Evolutionary conservation across 1,284 basidiomycete species (phyloP).

Genomic region (Ustilago bromivora): DNA sequence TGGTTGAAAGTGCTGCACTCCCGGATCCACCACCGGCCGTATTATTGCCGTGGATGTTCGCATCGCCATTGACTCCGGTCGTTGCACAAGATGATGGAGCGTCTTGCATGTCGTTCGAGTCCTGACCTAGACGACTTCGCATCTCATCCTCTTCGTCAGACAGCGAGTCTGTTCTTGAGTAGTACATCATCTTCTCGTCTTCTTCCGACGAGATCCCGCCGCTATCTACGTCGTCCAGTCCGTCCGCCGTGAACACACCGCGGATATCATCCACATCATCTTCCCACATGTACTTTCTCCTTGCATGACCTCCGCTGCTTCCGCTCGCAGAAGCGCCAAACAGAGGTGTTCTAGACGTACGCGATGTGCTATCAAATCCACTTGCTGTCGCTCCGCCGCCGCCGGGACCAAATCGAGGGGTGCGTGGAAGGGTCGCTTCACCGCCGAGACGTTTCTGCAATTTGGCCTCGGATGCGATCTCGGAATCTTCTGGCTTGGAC

Average conservation of each 20-base stretch:
- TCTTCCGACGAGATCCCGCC: conserved; percentile 34
- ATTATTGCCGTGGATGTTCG: background rate
- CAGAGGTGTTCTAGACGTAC: conserved; percentile 30
- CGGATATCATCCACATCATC: conserved; percentile 52
- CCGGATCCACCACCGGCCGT: background rate
- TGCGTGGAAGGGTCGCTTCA: conserved; percentile 40
- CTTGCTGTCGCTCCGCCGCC: background rate
- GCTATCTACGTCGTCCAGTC: conserved; percentile 39
- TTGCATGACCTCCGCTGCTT: conserved; percentile 9
- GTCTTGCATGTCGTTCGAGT: conserved; percentile 17
- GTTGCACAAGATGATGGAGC: background rate
- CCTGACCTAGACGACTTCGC: conserved; percentile 8
- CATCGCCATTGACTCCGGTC: background rate
- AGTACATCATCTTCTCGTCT: conserved; percentile 50
- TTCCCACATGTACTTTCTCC: conserved; percentile 51
- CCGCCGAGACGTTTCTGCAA: conserved; percentile 59
- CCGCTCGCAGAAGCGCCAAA: conserved; percentile 17
- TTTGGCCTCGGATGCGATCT: conserved; percentile 66
- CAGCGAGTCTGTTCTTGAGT: conserved; percentile 35
- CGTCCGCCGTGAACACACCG: conserved; percentile 38
- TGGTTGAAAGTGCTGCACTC: conserved; percentile 9
- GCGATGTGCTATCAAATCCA: background rate
- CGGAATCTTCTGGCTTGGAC: conserved; percentile 55
- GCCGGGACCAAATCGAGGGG: conserved; percentile 34
- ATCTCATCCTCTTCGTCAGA: conserved; percentile 37